Percentiles rank a stretch among this genome's conserved stretches.
Evolutionary conservation across 495 filamentous ascomycete genomes (phyloP).

Genomic region (Lasiosphaeria hispida): DNA sequence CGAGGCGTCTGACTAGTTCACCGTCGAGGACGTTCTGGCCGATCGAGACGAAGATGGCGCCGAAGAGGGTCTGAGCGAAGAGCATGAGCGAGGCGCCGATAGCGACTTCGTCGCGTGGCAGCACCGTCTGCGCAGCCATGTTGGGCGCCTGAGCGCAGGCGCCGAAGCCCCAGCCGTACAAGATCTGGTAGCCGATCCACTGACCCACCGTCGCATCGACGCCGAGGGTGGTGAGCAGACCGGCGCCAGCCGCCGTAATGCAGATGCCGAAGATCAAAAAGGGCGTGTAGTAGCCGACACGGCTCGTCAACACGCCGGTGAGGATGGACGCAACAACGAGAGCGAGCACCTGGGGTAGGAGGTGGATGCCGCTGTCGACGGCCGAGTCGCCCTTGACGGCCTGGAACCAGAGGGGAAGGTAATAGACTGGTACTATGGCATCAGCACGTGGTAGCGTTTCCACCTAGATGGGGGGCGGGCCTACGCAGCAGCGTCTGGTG

Average conservation of each 20-base stretch:
- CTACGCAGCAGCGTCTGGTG: constrained; percentile 48
- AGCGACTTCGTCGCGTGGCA: constrained; percentile 52
- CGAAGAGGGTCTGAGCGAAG: constrained; percentile 60
- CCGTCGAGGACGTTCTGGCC: constrained; percentile 60
- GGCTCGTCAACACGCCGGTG: constrained; percentile 42
- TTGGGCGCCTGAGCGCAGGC: constrained; percentile 36
- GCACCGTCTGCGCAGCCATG: constrained; percentile 43
- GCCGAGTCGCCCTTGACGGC: constrained; percentile 51
- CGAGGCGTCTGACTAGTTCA: too few species aligned
- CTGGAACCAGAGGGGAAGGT: constrained; percentile 65
- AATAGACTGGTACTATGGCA: too few species aligned
- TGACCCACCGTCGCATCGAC: constrained; percentile 23
- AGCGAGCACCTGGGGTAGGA: constrained; percentile 43
- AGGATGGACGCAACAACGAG: constrained; percentile 33
- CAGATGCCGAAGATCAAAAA: constrained; percentile 58
- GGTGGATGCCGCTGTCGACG: constrained; percentile 46
- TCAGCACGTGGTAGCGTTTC: too few species aligned
- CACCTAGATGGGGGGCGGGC: too few species aligned
- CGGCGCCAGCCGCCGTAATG: constrained; percentile 59
- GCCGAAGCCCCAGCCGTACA: constrained; percentile 50
- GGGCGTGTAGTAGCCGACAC: constrained; percentile 62
- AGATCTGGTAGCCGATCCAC: constrained; percentile 63
- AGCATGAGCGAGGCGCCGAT: constrained; percentile 59
- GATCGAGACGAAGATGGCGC: constrained; percentile 60
- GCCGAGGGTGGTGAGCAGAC: constrained; percentile 59